A percentile compares a stretch with the other conserved stretches of the same genome.
Conservation (phyloP, 176 grass and related monocot genomes). For the Pontederia paniculata region DNA sequence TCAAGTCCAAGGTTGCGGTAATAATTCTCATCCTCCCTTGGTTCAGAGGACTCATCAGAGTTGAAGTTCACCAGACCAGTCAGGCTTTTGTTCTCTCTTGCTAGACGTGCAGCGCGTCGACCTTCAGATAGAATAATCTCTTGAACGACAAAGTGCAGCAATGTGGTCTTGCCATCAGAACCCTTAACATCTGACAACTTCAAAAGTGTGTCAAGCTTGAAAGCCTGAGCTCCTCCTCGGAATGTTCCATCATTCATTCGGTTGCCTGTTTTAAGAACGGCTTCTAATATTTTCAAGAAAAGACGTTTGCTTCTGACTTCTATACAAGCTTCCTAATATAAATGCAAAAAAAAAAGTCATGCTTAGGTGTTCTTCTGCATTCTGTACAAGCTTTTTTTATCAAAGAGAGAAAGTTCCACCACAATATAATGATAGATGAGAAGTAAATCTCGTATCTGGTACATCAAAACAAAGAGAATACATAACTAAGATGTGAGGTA, state of each 20-base stretch:
- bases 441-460: no score
- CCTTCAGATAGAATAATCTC: constrained; percentile 77
- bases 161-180: constrained; percentile 72
- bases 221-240: constrained; percentile 64
- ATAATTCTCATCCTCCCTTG: constrained; percentile 32
- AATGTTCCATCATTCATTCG: constrained; percentile 78
- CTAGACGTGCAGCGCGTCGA: constrained; percentile 29
- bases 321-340: constrained; percentile 48
- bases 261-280: constrained; percentile 82
- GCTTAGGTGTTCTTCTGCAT: neutral
- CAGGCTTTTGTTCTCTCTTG: constrained; percentile 18
- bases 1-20: constrained; percentile 47
- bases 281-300: constrained; percentile 89
- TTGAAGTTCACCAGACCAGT: constrained; percentile 10
- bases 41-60: constrained; percentile 19
- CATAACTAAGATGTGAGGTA: no score
- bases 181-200: constrained; percentile 81
- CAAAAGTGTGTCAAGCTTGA: constrained; percentile 84
- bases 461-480: no score
- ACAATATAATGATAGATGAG: no score
- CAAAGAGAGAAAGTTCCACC: no score
- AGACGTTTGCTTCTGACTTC: constrained; percentile 67
- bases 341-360: neutral
- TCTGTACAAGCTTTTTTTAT: no score
- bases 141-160: constrained; percentile 77